Conservation (phyloP, 2,329 filamentous ascomycete species). For the Pezicula carpinea region DNA sequence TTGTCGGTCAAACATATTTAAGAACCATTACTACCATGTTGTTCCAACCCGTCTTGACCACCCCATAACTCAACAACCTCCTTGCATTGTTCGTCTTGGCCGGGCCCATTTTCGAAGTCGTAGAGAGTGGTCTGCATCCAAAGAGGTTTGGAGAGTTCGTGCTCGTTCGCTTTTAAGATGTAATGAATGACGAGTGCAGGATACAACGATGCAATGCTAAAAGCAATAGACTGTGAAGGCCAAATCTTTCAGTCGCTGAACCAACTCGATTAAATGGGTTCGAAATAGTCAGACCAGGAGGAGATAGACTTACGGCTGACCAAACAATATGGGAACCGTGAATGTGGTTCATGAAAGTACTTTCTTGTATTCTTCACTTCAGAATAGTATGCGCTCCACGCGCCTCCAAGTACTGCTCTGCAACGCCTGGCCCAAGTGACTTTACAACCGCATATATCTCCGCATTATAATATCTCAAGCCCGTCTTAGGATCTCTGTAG, state of each 20-base stretch:
- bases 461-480: conserved; percentile 85
- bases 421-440: conserved; percentile 72
- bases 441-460: conserved; percentile 87
- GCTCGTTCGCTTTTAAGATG: too few relatives aligned
- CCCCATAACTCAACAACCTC: not conserved
- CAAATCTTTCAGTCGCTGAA: not conserved
- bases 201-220: too few relatives aligned
- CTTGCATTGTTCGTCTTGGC: too few relatives aligned
- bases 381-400: conserved; percentile 84
- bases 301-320: not conserved
- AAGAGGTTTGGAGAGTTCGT: too few relatives aligned
- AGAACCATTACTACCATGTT: not conserved
- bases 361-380: conserved; percentile 18
- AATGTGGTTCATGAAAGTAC: not conserved
- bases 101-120: not conserved
- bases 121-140: too few relatives aligned
- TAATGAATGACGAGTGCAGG: too few relatives aligned
- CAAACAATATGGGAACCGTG: not conserved
- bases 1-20: conserved; percentile 45
- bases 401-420: conserved; percentile 85
- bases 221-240: too few relatives aligned
- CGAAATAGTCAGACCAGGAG: not conserved
- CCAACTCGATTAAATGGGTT: not conserved
- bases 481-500: conserved; percentile 92
- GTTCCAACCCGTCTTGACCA: too few relatives aligned